Evolutionary conservation across 2,329 filamentous ascomycete species (phyloP).

Genomic region (Neophaeococcomyces aloes): DNA sequence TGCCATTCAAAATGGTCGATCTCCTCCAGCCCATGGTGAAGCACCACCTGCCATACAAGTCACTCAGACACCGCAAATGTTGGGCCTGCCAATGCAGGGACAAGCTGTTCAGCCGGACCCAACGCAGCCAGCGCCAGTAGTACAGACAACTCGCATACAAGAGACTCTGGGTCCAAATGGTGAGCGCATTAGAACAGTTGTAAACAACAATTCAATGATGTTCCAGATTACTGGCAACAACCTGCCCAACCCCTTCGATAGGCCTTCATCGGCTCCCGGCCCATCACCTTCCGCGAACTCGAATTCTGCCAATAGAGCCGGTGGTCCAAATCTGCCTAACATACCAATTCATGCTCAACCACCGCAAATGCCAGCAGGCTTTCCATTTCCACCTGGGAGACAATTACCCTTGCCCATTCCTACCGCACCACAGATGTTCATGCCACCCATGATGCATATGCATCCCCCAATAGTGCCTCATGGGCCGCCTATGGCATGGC

Average conservation of each 20-base stretch:
- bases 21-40: background rate
- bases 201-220: slow-evolving; percentile 7
- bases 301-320: background rate
- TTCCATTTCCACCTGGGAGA: background rate
- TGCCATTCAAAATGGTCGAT: too few species aligned
- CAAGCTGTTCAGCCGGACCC: too few species aligned
- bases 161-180: slow-evolving; percentile 12
- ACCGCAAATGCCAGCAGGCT: slow-evolving; percentile 1
- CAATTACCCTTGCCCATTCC: slow-evolving; percentile 6
- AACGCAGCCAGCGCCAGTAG: too few species aligned
- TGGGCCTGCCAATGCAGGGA: background rate
- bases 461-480: background rate
- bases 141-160: slow-evolving; percentile 6
- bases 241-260: slow-evolving; percentile 8
- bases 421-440: slow-evolving; percentile 5
- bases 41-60: background rate
- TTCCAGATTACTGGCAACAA: slow-evolving; percentile 1
- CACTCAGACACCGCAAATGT: background rate
- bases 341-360: slow-evolving; percentile 5
- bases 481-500: slow-evolving; percentile 14
- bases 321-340: background rate
- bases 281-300: slow-evolving; percentile 5
- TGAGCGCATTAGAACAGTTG: slow-evolving; percentile 11
- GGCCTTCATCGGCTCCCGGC: slow-evolving; percentile 11
- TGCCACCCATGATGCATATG: background rate